phyloP scores from a whole-genome alignment of 177 flowering plant species.

The Vitis hybrid region DNA sequence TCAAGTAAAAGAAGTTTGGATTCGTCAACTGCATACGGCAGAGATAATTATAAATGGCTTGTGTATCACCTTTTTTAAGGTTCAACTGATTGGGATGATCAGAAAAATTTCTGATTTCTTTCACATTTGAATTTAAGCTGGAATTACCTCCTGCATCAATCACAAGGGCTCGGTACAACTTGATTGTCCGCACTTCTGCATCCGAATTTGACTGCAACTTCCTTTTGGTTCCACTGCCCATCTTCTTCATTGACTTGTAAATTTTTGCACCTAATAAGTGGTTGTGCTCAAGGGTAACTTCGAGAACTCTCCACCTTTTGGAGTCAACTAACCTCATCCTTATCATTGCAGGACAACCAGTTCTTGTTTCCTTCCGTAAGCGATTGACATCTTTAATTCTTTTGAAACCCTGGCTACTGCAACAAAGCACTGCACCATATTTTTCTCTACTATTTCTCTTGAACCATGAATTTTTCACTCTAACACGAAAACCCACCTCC shows the following conservation, averaged over 20 bases:
- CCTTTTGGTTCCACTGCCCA: constrained; percentile 43
- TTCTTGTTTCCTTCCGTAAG: constrained; percentile 63
- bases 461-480: constrained; percentile 75
- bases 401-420: constrained; percentile 78
- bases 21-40: constrained; percentile 50
- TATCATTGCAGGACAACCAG: constrained; percentile 73
- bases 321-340: constrained; percentile 65
- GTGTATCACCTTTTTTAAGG: constrained; percentile 44
- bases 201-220: constrained; percentile 32
- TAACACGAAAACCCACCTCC: constrained; percentile 62
- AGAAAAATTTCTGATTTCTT: constrained; percentile 21
- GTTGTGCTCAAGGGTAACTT: constrained; percentile 65
- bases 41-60: constrained; percentile 41
- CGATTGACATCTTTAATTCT: constrained; percentile 58
- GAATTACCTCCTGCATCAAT: constrained; percentile 40
- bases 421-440: constrained; percentile 73
- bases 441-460: constrained; percentile 68
- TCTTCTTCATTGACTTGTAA: constrained; percentile 47
- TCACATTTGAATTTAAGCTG: constrained; percentile 19
- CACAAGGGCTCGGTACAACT: constrained; percentile 47
- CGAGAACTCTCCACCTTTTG: constrained; percentile 63
- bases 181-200: constrained; percentile 36
- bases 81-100: constrained; percentile 30
- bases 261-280: constrained; percentile 52
- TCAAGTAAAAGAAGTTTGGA: constrained; percentile 46